Percentiles rank a stretch among this genome's conserved stretches.
Evolutionary conservation across 1,284 basidiomycete species (phyloP).

Genomic region (Trametes polyzona): DNA sequence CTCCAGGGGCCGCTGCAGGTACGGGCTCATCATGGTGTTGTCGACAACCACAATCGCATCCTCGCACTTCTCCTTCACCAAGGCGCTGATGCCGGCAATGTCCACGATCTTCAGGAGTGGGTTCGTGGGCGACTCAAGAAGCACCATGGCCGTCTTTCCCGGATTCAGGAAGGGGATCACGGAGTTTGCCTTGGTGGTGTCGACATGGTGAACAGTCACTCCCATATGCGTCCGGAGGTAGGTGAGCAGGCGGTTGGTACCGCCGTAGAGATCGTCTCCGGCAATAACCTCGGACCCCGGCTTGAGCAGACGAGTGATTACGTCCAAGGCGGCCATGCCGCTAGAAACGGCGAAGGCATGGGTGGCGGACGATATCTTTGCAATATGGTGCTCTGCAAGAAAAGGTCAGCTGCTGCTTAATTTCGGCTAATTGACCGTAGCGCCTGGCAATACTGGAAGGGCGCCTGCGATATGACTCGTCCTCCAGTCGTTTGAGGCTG

Average conservation of each 20-base stretch:
- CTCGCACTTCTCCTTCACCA: slow-evolving; percentile 83
- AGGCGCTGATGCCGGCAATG: slow-evolving; percentile 77
- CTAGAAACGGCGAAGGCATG: slow-evolving; percentile 93
- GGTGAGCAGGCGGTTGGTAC: slow-evolving; percentile 94
- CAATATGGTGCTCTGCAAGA: slow-evolving; percentile 85
- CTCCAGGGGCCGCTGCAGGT: slow-evolving; percentile 94
- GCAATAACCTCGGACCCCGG: slow-evolving; percentile 95
- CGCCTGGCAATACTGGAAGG: neutral
- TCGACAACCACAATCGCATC: slow-evolving; percentile 91
- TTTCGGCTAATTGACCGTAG: neutral
- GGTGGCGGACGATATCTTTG: slow-evolving; percentile 89
- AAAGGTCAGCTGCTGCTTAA: neutral
- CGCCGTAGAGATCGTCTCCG: slow-evolving; percentile 97
- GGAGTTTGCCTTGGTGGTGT: slow-evolving; percentile 80
- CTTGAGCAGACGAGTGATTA: slow-evolving; percentile 93
- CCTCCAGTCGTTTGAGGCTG: too few species aligned
- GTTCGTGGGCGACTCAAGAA: slow-evolving; percentile 98
- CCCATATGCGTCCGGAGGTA: slow-evolving; percentile 90
- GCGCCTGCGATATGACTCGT: neutral
- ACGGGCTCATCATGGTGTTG: slow-evolving; percentile 99
- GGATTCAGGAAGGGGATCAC: slow-evolving; percentile 69
- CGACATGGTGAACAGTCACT: slow-evolving; percentile 91
- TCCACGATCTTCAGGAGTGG: slow-evolving; percentile 97
- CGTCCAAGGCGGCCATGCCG: slow-evolving; percentile 98
- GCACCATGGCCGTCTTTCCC: slow-evolving; percentile 87